Percentiles rank a stretch among this genome's conserved stretches.
phyloP scores from a whole-genome alignment of 2,329 filamentous ascomycete genomes.

The Aspergillus fijiensis region DNA sequence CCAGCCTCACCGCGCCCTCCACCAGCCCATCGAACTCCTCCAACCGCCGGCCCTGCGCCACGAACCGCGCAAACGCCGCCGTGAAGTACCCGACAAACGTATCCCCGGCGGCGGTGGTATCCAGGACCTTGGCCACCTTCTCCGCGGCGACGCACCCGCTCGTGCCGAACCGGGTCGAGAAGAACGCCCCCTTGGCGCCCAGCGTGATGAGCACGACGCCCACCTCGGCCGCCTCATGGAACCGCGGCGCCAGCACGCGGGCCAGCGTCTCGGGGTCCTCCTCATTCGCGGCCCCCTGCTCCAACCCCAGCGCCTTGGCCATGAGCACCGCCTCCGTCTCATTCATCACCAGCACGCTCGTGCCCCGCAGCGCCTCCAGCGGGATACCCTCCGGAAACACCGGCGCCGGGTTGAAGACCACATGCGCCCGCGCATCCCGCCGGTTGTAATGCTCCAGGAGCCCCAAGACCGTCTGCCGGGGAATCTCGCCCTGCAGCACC shows the following conservation, averaged over 20 bases:
- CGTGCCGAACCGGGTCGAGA: conserved; percentile 50
- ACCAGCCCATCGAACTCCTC: conserved; percentile 58
- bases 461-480: conserved; percentile 62
- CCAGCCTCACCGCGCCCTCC: conserved; percentile 45
- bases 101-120: conserved; percentile 92
- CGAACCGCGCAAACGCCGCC: neutral
- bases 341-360: conserved; percentile 83
- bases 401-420: conserved; percentile 85
- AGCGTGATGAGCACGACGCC: conserved; percentile 79
- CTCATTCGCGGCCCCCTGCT: conserved; percentile 28
- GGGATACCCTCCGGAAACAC: conserved; percentile 73
- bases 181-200: conserved; percentile 74
- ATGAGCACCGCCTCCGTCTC: conserved; percentile 83
- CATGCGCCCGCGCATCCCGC: conserved; percentile 45
- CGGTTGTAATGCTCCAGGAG: conserved; percentile 48
- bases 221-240: conserved; percentile 66
- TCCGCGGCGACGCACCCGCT: conserved; percentile 55
- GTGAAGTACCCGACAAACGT: conserved; percentile 72
- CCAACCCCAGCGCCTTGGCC: conserved; percentile 49
- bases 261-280: conserved; percentile 46
- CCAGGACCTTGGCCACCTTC: conserved; percentile 72
- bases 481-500: conserved; percentile 77
- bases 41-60: conserved; percentile 66
- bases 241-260: conserved; percentile 59
- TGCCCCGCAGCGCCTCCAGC: conserved; percentile 60